Conservation (phyloP, 139 green algal species). For the Chlorella sp. region DNA sequence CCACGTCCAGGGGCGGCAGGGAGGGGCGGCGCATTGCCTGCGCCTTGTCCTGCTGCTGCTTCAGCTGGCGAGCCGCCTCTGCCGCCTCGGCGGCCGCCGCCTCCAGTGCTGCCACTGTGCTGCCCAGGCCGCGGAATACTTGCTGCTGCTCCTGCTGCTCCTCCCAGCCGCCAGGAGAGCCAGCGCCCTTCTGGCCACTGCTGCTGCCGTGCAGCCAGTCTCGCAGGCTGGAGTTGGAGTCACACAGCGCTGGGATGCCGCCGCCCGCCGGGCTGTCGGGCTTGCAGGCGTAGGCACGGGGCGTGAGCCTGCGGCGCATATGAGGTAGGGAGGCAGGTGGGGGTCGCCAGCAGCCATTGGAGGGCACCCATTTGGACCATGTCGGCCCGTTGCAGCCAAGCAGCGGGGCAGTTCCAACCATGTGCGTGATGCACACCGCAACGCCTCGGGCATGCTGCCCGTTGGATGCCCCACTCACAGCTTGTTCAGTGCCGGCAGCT, state of each 20-base stretch:
- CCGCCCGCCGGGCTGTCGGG: background rate
- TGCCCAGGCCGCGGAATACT: background rate
- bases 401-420: too few species aligned
- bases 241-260: background rate
- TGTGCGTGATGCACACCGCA: too few species aligned
- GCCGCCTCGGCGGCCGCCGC: background rate
- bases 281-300: conserved; percentile 7
- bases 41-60: background rate
- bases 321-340: too few species aligned
- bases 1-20: conserved; percentile 9
- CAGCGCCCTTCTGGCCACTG: background rate
- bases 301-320: background rate
- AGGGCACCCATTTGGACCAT: too few species aligned
- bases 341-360: too few species aligned
- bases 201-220: background rate
- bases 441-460: too few species aligned
- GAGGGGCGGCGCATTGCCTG: background rate
- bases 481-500: conserved; percentile 8
- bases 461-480: background rate
- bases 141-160: background rate
- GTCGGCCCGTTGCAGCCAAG: too few species aligned
- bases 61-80: background rate
- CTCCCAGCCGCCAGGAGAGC: background rate
- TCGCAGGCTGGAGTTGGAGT: conserved; percentile 6
- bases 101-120: background rate